A percentile compares a stretch with the other conserved stretches of the same genome.
phyloP scores from a whole-genome alignment of 352 stramenopile genomes.

The Phytophthora idaei region DNA sequence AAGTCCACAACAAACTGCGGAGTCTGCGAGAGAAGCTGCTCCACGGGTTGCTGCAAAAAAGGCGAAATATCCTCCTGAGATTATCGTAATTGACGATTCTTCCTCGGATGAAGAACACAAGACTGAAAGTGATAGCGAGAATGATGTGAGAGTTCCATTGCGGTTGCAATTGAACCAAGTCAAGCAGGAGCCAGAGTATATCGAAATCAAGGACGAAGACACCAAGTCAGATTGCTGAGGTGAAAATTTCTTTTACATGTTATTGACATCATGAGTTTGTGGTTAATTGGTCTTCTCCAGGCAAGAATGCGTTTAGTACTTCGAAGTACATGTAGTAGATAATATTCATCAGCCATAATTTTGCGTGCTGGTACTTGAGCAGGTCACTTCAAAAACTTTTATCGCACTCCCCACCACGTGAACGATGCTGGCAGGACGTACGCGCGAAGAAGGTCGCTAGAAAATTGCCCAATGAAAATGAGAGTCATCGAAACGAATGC shows the following conservation, averaged over 20 bases:
- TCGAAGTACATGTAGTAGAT: not conserved
- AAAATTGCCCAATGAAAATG: slow-evolving; percentile 86
- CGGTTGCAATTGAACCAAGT: not conserved
- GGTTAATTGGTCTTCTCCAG: not conserved
- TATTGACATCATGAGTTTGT: not conserved
- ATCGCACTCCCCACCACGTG: slow-evolving; percentile 48
- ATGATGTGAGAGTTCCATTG: slow-evolving; percentile 10
- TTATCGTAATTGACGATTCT: slow-evolving; percentile 37
- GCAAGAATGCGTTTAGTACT: slow-evolving; percentile 2
- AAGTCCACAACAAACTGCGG: not conserved
- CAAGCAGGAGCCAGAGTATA: slow-evolving; percentile 18
- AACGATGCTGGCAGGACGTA: slow-evolving; percentile 73
- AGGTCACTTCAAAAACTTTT: slow-evolving; percentile 1
- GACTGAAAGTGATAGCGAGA: slow-evolving; percentile 16
- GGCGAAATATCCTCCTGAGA: slow-evolving; percentile 10
- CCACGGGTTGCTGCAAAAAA: slow-evolving; percentile 1
- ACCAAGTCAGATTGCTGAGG: slow-evolving; percentile 27
- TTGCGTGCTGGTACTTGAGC: not conserved
- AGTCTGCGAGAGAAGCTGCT: not conserved
- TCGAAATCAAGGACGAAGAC: slow-evolving; percentile 31
- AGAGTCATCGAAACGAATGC: slow-evolving; percentile 84
- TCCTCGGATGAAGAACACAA: slow-evolving; percentile 27
- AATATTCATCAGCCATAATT: slow-evolving; percentile 12
- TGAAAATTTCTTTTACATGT: no score
- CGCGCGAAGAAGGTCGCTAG: slow-evolving; percentile 64